Conservation (phyloP, 2,329 filamentous ascomycete species). For the Colletotrichum simmondsii region DNA sequence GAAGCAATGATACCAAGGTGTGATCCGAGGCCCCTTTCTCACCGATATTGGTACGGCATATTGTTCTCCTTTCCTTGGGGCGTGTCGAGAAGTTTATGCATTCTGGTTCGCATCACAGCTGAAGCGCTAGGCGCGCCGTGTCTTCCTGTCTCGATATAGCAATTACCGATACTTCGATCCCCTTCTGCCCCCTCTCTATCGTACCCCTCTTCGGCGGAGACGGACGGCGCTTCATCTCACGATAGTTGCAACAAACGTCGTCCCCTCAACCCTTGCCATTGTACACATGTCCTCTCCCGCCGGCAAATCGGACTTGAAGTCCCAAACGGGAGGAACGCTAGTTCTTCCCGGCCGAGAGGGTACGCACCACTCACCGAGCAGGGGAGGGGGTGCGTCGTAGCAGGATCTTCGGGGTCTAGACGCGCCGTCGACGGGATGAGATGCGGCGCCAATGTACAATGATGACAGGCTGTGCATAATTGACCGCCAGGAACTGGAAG, state of each 20-base stretch:
- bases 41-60: background rate
- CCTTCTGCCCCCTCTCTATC: background rate
- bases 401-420: slow-evolving; percentile 27
- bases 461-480: slow-evolving; percentile 17
- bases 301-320: slow-evolving; percentile 10
- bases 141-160: slow-evolving; percentile 13
- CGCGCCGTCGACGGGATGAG: slow-evolving; percentile 19
- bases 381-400: background rate
- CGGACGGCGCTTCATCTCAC: background rate
- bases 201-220: background rate
- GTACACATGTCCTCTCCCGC: background rate
- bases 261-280: background rate
- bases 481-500: slow-evolving; percentile 14
- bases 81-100: slow-evolving; percentile 15
- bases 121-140: slow-evolving; percentile 8
- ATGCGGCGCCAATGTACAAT: slow-evolving; percentile 29
- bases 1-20: background rate
- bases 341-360: background rate
- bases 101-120: background rate
- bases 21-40: background rate
- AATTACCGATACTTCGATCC: background rate
- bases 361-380: background rate
- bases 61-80: background rate
- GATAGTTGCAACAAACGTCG: background rate
- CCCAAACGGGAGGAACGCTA: slow-evolving; percentile 31